phyloP scores from a whole-genome alignment of 257 asterid species.

The Nicotiana obtusifolia region DNA sequence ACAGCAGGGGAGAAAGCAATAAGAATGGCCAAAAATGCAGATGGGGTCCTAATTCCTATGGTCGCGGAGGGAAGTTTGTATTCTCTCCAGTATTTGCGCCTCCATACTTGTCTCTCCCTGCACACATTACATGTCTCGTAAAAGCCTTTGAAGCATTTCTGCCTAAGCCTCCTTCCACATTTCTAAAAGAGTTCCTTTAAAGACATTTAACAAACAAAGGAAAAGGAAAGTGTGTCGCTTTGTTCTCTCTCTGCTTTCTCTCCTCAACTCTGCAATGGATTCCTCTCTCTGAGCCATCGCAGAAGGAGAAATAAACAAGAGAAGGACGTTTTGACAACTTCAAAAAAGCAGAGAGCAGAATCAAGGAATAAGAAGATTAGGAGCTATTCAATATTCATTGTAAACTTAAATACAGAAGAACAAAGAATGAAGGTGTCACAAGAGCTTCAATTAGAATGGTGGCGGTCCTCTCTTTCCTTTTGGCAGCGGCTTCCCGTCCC shows the following conservation, averaged over 20 bases:
- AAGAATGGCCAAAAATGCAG: no score
- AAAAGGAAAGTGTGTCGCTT: not conserved
- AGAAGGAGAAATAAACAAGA: not conserved
- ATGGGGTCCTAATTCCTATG: no score
- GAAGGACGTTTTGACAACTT: not conserved
- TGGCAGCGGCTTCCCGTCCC: conserved; percentile 14
- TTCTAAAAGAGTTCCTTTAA: not conserved
- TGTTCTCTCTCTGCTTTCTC: not conserved
- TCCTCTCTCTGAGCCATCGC: not conserved
- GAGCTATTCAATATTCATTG: not conserved
- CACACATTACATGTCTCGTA: no score
- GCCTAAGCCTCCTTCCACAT: not conserved
- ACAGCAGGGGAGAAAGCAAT: no score
- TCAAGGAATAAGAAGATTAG: not conserved
- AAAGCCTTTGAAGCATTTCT: no score
- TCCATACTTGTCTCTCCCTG: no score
- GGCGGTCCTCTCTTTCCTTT: conserved; percentile 9
- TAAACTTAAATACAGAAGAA: not conserved
- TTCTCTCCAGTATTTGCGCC: no score
- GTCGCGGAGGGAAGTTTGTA: no score
- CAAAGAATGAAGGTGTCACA: conserved; percentile 21
- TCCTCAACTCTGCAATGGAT: not conserved
- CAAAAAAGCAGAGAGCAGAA: no score
- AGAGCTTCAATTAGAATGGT: conserved; percentile 5
- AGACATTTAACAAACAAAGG: not conserved